Evolutionary conservation across 371 early-diverging fungal genomes (phyloP).

Genomic region (Coemansia sp.): DNA sequence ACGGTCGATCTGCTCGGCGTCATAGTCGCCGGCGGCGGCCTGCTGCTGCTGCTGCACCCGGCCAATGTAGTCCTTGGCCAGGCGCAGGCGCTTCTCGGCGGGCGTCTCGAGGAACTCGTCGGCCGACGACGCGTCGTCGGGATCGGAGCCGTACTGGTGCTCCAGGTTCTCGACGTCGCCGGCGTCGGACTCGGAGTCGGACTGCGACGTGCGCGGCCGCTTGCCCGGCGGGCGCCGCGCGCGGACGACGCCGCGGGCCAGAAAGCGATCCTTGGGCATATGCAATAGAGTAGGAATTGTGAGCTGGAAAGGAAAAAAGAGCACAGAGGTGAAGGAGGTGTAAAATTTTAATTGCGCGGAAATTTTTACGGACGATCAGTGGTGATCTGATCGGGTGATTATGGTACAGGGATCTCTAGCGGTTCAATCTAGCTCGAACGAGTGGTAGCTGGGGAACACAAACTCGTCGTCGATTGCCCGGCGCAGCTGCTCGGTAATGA

Average conservation of each 20-base stretch:
- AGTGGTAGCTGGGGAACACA: constrained; percentile 86
- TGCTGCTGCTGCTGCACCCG: constrained; percentile 68
- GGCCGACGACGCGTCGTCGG: constrained; percentile 56
- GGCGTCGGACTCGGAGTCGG: constrained; percentile 54
- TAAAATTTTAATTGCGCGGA: no score
- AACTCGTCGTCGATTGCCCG: constrained; percentile 85
- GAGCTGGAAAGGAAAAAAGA: background rate
- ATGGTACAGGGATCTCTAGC: no score
- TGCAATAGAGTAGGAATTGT: background rate
- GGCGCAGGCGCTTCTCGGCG: constrained; percentile 86
- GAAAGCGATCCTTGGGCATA: constrained; percentile 45
- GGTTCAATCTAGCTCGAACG: constrained; percentile 48
- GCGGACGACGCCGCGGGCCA: constrained; percentile 34
- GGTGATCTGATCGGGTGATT: no score
- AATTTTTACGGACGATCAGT: no score
- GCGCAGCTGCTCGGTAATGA: constrained; percentile 86
- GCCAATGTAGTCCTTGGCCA: constrained; percentile 88
- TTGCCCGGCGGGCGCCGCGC: background rate
- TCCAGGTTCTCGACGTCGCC: constrained; percentile 52
- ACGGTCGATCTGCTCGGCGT: constrained; percentile 89
- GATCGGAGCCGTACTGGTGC: constrained; percentile 25
- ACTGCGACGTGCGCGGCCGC: background rate
- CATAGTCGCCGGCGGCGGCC: constrained; percentile 58
- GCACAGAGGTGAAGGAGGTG: no score
- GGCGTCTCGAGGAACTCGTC: constrained; percentile 75